phyloP scores from a whole-genome alignment of 1,284 basidiomycete genomes.

The Pseudozyma hubeiensis region DNA sequence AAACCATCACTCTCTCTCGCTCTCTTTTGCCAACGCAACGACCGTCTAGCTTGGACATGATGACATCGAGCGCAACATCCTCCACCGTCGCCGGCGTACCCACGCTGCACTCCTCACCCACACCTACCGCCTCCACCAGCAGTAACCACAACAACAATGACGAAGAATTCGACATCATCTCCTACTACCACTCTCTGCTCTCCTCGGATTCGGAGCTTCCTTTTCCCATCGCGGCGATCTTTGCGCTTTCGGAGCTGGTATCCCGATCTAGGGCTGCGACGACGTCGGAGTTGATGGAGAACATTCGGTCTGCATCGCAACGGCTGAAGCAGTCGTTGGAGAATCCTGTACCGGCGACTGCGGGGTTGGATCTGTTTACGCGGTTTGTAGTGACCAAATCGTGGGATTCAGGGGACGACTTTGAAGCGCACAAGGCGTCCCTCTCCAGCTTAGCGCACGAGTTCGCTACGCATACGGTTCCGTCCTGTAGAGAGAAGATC shows the following conservation, averaged over 20 bases:
- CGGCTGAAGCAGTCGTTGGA: slow-evolving; percentile 76
- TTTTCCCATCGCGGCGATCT: slow-evolving; percentile 86
- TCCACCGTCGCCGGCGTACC: slow-evolving; percentile 11
- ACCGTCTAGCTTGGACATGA: background rate
- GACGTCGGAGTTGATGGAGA: slow-evolving; percentile 88
- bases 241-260: slow-evolving; percentile 82
- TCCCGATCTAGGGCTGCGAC: slow-evolving; percentile 83
- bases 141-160: background rate
- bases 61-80: slow-evolving; percentile 16
- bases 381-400: slow-evolving; percentile 86
- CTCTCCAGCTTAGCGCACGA: slow-evolving; percentile 81
- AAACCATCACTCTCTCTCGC: no score
- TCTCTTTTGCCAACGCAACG: background rate
- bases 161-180: slow-evolving; percentile 60
- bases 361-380: slow-evolving; percentile 90
- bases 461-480: slow-evolving; percentile 74
- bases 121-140: background rate
- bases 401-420: slow-evolving; percentile 83
- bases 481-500: slow-evolving; percentile 84
- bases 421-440: slow-evolving; percentile 82
- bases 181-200: slow-evolving; percentile 55
- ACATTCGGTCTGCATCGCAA: slow-evolving; percentile 80
- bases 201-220: slow-evolving; percentile 74
- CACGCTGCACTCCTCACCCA: slow-evolving; percentile 10
- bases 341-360: slow-evolving; percentile 86